These are phyloP conservation scores for Euphorbia schlechtendalii DNA, from an alignment of 441 rosid genomes.

Conservation along the genomic window DNA sequence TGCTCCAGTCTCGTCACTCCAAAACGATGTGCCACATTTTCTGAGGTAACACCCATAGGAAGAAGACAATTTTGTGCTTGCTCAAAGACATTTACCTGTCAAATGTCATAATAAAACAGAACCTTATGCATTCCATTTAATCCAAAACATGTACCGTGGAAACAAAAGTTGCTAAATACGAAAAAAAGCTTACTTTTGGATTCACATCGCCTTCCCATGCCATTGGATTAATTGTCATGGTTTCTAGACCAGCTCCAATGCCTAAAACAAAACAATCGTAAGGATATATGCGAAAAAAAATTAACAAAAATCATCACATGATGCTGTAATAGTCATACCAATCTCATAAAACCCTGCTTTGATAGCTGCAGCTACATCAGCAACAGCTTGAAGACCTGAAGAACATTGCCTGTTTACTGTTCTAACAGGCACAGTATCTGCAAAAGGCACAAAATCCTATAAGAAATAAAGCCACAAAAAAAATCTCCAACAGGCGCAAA, in stretches of 20 bases:
- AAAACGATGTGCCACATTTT: slow-evolving; percentile 92
- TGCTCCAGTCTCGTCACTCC: slow-evolving; percentile 93
- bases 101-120: slow-evolving; percentile 9
- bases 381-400: slow-evolving; percentile 99
- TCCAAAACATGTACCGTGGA: neutral
- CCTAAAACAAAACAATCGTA: slow-evolving; percentile 33
- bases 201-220: slow-evolving; percentile 76
- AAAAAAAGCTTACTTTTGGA: slow-evolving; percentile 57
- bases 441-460: slow-evolving; percentile 5
- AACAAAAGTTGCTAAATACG: neutral
- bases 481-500: neutral
- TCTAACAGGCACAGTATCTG: slow-evolving; percentile 84
- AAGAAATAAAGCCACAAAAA: neutral
- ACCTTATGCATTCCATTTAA: neutral
- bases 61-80: slow-evolving; percentile 95
- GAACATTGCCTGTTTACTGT: slow-evolving; percentile 98
- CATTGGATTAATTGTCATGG: slow-evolving; percentile 86
- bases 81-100: slow-evolving; percentile 60
- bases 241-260: slow-evolving; percentile 97
- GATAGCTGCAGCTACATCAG: slow-evolving; percentile 98
- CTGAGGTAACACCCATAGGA: slow-evolving; percentile 98
- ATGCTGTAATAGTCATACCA: slow-evolving; percentile 32
- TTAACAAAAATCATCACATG: neutral
- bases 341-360: slow-evolving; percentile 97
- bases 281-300: no score